Base-by-base conservation (phyloP, 2,329 filamentous ascomycete species). In the Penicillium sp. region DNA sequence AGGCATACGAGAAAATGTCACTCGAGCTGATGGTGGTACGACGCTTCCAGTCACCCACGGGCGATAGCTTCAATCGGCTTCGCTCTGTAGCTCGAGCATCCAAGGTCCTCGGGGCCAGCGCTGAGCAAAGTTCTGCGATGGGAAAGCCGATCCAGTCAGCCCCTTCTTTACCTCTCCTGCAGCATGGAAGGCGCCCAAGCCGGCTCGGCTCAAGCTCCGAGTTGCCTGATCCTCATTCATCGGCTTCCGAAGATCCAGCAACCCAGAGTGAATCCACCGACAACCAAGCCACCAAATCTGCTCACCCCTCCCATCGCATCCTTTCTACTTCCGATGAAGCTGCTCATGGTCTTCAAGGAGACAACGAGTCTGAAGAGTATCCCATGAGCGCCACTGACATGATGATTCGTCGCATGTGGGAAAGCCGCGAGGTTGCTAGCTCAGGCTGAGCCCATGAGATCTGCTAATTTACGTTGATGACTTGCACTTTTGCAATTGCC, bases 1-100 rank as follows among this genome's bases (percentile, higher is more conserved):
- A 72, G 45, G 66, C 68, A n/a, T 76, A 75, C 53, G 73, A 75
- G 50, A 74, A 68, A 47, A 68, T 65, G 4, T 61, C 71, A 5
- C 58, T 69, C 35, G 73, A 76, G 52, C 62, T 75, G 33, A 70
- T 64, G 29, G 74, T 76, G 6, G 72, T 75, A 7, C 69, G 71
- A 42, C 67, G 72, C 18, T 76, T 76, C 53, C 70, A 72, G 47
- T 72, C 68, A 23, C 74, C 74, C 4, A 69, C 72, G 2, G 64
- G 66, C 7, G 71, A 75, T 52, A 75, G 72, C 52, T 69, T 76
- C 54, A 61, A 53, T 27, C 67, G 74, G 28, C 56, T 75, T 28
- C 59, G 63, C n/a, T 50, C 53, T 12, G 49, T 71, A 9, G 44
- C 61, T 24, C 60, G 61, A 44, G 57, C 59, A 41, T 42, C 53